Conservation (phyloP, 2,329 filamentous ascomycete species). For the Metarhizium album region DNA sequence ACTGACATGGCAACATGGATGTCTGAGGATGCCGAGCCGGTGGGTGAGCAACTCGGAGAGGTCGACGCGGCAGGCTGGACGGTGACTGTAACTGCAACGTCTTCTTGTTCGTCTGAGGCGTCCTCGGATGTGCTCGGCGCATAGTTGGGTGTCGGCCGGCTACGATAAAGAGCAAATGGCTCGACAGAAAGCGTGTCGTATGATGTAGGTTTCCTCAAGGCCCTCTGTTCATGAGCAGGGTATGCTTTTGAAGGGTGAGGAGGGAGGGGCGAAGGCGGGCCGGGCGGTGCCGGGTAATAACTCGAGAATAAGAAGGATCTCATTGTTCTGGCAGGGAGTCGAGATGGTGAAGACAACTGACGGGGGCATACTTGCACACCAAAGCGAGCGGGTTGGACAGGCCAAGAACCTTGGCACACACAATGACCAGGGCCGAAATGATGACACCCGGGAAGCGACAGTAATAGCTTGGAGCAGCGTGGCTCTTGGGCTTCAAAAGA, state of each 20-base stretch:
- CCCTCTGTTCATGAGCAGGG: not conserved
- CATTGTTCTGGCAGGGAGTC: constrained; percentile 4
- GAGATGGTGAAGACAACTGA: not conserved
- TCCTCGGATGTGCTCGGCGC: constrained; percentile 1
- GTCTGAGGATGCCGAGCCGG: constrained; percentile 8
- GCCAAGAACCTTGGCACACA: not conserved
- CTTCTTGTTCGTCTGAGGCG: not conserved
- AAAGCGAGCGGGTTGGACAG: not conserved
- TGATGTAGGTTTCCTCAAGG: not conserved
- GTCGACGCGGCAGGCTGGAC: constrained; percentile 1
- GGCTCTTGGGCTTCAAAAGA: constrained; percentile 3
- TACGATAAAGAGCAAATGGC: not conserved
- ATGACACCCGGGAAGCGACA: not conserved
- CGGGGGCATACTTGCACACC: constrained; percentile 3
- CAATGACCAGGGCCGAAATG: not conserved
- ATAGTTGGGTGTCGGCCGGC: constrained; percentile 2
- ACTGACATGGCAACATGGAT: constrained; percentile 24
- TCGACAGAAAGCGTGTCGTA: not conserved
- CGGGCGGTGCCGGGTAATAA: constrained; percentile 4
- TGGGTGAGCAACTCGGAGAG: constrained; percentile 1
- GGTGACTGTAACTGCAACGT: not conserved
- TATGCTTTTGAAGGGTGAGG: not conserved
- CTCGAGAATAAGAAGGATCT: constrained; percentile 9
- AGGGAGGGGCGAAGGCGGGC: constrained; percentile 1
- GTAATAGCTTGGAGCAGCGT: not conserved